Evolutionary conservation across 257 asterid genomes (phyloP), one percentile per base, ranked within the genome.

Genomic region (Ilex asprella): DNA sequence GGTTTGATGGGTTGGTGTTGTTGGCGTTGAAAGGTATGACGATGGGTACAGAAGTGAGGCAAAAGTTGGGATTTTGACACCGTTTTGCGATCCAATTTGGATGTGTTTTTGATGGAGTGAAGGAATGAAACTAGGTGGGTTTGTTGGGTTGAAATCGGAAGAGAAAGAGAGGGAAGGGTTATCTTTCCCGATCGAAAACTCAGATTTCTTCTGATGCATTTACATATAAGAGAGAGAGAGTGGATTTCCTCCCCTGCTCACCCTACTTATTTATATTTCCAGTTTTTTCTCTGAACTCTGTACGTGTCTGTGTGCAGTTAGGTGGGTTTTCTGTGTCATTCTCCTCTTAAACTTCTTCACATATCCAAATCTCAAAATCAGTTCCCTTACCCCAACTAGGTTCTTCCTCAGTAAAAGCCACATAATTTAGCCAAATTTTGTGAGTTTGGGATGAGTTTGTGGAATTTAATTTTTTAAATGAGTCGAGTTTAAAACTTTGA

Each of bases 151-250:
- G 60, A 59, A 59, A 65, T 67, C 70, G 47, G 75, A 69, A 49
- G 73, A 66, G 65, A 58, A 52, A 35, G 2, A 35, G 69, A 53
- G 60, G 53, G 29, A 10, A 0, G 16, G 58, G 67, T 27, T 49
- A 41, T 76, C 77, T 67, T 59, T 44, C 41, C 77, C 71, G 58
- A 73, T 73, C 55, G 67, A 55, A 61, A 64, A 31, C 65, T 64
- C 69, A 54, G 56, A 31, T 51, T 62, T 70, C 58, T 67, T 64
- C 73, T 67, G 73, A 74, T 59, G 73, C 77, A 70, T 78, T 61
- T 59, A 65, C 65, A 64, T 59, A 55, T 39, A 66, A 16, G 29
- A 7, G 31, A 32, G 39, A 16, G 29, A 7, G 31, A 32, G 39
- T 11, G 56, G 41, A 54, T 5, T 62, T 32, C 30, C 16, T 39